Evolutionary conservation across 805 yeast genomes (phyloP).

Genomic region (Ogataea ramenticola): DNA sequence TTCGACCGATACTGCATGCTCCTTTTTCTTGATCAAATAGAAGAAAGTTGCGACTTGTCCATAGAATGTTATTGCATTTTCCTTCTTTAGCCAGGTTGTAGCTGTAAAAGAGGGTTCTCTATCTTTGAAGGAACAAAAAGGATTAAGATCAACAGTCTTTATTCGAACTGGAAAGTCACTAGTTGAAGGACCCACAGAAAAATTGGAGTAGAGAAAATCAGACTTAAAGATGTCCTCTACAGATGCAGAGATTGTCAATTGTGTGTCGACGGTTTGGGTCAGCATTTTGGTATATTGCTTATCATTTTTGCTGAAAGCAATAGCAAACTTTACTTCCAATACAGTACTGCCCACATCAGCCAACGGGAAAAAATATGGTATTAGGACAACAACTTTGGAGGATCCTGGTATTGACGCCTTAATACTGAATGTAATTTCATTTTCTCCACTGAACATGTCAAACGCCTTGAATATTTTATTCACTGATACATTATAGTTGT

Average conservation of each 20-base stretch:
- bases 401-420: constrained; percentile 2
- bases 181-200: constrained; percentile 56
- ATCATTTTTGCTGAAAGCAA: constrained; percentile 13
- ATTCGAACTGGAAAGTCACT: constrained; percentile 47
- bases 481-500: constrained; percentile 4
- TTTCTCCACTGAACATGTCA: not conserved
- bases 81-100: constrained; percentile 25
- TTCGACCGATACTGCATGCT: constrained; percentile 2
- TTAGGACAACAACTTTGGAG: constrained; percentile 8
- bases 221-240: constrained; percentile 73
- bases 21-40: constrained; percentile 38
- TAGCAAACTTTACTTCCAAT: constrained; percentile 14
- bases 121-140: constrained; percentile 10
- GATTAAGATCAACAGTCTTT: constrained; percentile 28
- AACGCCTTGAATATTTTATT: not conserved
- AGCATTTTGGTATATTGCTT: constrained; percentile 12
- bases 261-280: constrained; percentile 37
- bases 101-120: constrained; percentile 14
- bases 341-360: constrained; percentile 25
- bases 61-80: constrained; percentile 43
- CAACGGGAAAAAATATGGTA: constrained; percentile 27
- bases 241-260: constrained; percentile 59
- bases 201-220: constrained; percentile 52
- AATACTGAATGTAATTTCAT: not conserved
- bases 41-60: constrained; percentile 67